A percentile compares a stretch with the other conserved stretches of the same genome.
These are phyloP conservation scores for Cryptosporidium tyzzeri DNA, from an alignment of 169 alveolate genomes.

Conservation along the genomic window DNA sequence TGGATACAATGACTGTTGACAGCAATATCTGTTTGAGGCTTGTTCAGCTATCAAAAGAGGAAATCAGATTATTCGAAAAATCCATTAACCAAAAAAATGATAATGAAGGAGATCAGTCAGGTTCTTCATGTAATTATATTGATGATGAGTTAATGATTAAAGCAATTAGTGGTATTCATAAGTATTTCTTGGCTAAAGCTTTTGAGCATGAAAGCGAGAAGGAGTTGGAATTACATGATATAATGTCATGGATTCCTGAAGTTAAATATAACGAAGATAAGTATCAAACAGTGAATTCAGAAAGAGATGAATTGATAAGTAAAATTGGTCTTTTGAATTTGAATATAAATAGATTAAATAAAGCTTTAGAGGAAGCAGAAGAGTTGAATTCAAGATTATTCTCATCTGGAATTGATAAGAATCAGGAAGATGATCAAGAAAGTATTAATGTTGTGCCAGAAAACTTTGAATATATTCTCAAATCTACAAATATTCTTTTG, in stretches of 20 bases:
- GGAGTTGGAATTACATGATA: constrained; percentile 24
- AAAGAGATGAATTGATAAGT: constrained; percentile 59
- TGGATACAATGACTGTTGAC: constrained; percentile 55
- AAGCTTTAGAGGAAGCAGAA: constrained; percentile 52
- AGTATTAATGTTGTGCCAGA: not conserved
- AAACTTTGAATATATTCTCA: constrained; percentile 29
- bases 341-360: constrained; percentile 39
- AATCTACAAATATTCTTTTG: not conserved
- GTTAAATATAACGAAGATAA: constrained; percentile 17
- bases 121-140: not conserved
- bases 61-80: constrained; percentile 18
- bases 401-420: not conserved
- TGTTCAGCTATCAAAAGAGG: constrained; percentile 66
- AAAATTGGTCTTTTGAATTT: constrained; percentile 53
- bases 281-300: constrained; percentile 14
- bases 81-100: not conserved
- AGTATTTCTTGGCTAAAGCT: constrained; percentile 39
- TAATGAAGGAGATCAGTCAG: not conserved
- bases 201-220: constrained; percentile 47
- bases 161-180: constrained; percentile 57
- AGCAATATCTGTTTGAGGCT: constrained; percentile 49
- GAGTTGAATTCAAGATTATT: constrained; percentile 11
- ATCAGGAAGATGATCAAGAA: not conserved
- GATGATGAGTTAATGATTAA: constrained; percentile 35
- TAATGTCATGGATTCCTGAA: constrained; percentile 3